Percentiles rank a stretch among this genome's conserved stretches.
These are phyloP conservation scores for Linderniella brevidens DNA, from an alignment of 257 asterid species.

Conservation along the genomic window DNA sequence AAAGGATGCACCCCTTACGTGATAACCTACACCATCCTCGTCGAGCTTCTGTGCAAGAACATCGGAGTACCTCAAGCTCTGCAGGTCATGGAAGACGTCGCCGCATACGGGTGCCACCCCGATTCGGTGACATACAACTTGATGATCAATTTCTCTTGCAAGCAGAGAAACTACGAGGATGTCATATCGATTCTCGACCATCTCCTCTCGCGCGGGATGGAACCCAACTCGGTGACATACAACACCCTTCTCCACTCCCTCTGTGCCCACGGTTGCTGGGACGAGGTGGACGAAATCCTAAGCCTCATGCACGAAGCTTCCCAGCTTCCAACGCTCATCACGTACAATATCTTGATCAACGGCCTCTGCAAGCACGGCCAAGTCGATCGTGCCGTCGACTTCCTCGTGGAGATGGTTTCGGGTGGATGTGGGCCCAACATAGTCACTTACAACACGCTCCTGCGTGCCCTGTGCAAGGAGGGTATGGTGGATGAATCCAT, in stretches of 20 bases:
- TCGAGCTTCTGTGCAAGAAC: constrained; percentile 43
- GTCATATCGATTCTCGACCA: constrained; percentile 24
- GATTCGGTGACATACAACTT: constrained; percentile 73
- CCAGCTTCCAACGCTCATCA: constrained; percentile 40
- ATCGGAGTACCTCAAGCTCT: constrained; percentile 45
- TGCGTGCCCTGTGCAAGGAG: constrained; percentile 54
- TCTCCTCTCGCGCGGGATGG: constrained; percentile 56
- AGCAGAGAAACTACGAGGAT: constrained; percentile 41
- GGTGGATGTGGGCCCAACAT: constrained; percentile 39
- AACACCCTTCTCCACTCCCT: constrained; percentile 74
- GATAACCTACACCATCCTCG: constrained; percentile 51
- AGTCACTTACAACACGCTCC: constrained; percentile 64
- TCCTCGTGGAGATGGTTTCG: constrained; percentile 45
- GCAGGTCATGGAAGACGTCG: constrained; percentile 65
- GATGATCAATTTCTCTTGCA: constrained; percentile 49
- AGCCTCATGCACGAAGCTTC: constrained; percentile 42
- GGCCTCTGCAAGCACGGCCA: constrained; percentile 65
- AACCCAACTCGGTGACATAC: constrained; percentile 53
- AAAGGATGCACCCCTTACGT: constrained; percentile 77
- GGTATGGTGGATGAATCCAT: constrained; percentile 46
- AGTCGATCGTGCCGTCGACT: constrained; percentile 54
- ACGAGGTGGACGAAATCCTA: constrained; percentile 45
- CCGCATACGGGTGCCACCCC: constrained; percentile 75
- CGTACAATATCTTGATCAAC: constrained; percentile 63
- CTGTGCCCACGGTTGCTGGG: constrained; percentile 42